These are phyloP conservation scores for Melaleuca quinquenervia DNA, from an alignment of 345 rosid genomes.

Conservation along the genomic window DNA sequence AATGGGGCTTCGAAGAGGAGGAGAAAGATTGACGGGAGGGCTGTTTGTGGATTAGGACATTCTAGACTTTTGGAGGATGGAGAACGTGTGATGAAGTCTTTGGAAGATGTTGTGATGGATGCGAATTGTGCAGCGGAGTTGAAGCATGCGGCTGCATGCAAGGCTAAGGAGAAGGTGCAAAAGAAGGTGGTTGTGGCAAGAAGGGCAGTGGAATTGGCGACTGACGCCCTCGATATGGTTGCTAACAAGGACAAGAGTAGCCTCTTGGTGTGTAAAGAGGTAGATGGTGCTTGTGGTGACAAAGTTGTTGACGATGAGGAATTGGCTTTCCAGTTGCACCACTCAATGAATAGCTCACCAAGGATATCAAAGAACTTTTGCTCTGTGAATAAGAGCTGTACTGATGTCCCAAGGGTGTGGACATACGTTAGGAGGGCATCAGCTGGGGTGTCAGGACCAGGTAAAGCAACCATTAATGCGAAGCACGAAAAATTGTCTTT, in stretches of 20 bases:
- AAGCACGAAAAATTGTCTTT: constrained; percentile 11
- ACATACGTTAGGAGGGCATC: background rate
- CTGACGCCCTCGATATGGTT: constrained; percentile 1
- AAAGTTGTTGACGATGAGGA: constrained; percentile 8
- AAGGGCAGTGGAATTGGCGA: constrained; percentile 3
- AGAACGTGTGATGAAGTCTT: background rate
- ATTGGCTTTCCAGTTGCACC: constrained; percentile 25
- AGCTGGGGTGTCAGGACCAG: background rate
- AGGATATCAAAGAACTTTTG: constrained; percentile 16
- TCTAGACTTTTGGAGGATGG: constrained; percentile 2
- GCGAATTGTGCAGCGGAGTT: constrained; percentile 1
- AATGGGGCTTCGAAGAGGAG: background rate
- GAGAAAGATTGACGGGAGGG: background rate
- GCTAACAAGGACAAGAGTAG: background rate
- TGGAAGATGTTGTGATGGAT: constrained; percentile 12
- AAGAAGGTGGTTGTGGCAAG: constrained; percentile 9
- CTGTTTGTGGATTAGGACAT: background rate
- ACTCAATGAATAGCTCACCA: constrained; percentile 17
- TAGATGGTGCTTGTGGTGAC: background rate
- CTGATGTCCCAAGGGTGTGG: background rate
- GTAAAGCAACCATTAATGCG: background rate
- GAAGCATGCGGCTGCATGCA: constrained; percentile 12
- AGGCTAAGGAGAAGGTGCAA: constrained; percentile 15
- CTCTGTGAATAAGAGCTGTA: background rate
- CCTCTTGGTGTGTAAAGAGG: background rate